Evolutionary conservation across 441 rosid species (phyloP).

Genomic region (Gossypium davidsonii): DNA sequence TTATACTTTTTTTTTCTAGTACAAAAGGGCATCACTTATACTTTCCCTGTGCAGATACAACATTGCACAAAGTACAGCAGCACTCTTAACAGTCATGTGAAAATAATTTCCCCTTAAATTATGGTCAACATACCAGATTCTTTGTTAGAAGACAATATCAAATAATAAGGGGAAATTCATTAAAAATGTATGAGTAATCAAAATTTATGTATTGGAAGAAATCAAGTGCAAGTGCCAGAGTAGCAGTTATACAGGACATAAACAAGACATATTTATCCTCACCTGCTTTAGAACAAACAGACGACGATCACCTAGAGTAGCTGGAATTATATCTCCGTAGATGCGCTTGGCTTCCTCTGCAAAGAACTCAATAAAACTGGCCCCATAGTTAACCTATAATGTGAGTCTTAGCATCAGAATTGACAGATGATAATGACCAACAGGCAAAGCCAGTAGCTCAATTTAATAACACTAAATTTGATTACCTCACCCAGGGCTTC

Average conservation of each 20-base stretch:
- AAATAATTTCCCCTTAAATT: not conserved
- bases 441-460: constrained; percentile 13
- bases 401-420: constrained; percentile 25
- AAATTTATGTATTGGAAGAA: constrained; percentile 7
- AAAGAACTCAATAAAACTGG: constrained; percentile 83
- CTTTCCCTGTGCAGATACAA: not conserved
- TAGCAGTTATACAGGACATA: not conserved
- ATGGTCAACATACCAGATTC: not conserved
- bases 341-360: constrained; percentile 95
- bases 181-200: not conserved
- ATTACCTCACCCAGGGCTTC: constrained; percentile 94
- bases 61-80: not conserved
- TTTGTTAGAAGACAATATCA: not conserved
- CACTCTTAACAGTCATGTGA: not conserved
- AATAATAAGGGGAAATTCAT: not conserved
- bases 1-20: not conserved
- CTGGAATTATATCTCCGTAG: constrained; percentile 90
- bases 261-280: constrained; percentile 7
- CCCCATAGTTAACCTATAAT: constrained; percentile 77
- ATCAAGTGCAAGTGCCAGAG: not conserved
- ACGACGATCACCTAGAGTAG: constrained; percentile 70
- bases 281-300: constrained; percentile 90
- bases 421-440: constrained; percentile 22
- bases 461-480: constrained; percentile 16
- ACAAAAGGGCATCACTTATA: not conserved